These are phyloP conservation scores for Mycotypha africana DNA, from an alignment of 371 early-diverging fungal species.

Conservation along the genomic window DNA sequence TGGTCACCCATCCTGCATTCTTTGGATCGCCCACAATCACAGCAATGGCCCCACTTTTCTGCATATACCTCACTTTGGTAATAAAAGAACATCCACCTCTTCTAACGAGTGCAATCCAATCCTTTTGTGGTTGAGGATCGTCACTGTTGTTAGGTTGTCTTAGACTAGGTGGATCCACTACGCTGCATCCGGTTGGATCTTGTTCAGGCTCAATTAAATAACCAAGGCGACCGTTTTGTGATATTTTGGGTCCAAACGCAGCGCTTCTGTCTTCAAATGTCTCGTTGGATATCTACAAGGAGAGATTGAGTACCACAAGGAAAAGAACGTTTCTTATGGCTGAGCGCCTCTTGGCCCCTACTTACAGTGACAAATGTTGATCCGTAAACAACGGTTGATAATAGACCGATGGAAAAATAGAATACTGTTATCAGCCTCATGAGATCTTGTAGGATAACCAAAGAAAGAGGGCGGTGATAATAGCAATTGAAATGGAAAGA, in stretches of 20 bases:
- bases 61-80: constrained; percentile 85
- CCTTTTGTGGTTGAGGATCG: neutral
- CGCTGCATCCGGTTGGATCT: constrained; percentile 28
- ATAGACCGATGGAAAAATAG: too few relatives aligned
- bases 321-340: too few relatives aligned
- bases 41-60: constrained; percentile 76
- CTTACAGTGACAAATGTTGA: constrained; percentile 17
- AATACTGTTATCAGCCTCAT: too few relatives aligned
- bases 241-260: constrained; percentile 56
- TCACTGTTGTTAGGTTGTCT: too few relatives aligned
- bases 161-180: constrained; percentile 23
- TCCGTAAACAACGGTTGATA: constrained; percentile 7
- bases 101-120: constrained; percentile 79
- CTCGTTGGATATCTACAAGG: constrained; percentile 51
- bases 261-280: constrained; percentile 49
- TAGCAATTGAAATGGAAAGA: too few relatives aligned
- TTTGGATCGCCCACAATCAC: constrained; percentile 84
- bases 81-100: constrained; percentile 84
- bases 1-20: constrained; percentile 64
- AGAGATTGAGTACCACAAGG: too few relatives aligned
- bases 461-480: too few relatives aligned
- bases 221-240: constrained; percentile 44
- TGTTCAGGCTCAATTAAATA: constrained; percentile 32
- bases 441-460: too few relatives aligned
- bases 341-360: too few relatives aligned